These are phyloP conservation scores for Rhododendron ovatum DNA, from an alignment of 148 eudicot species.

Conservation along the genomic window DNA sequence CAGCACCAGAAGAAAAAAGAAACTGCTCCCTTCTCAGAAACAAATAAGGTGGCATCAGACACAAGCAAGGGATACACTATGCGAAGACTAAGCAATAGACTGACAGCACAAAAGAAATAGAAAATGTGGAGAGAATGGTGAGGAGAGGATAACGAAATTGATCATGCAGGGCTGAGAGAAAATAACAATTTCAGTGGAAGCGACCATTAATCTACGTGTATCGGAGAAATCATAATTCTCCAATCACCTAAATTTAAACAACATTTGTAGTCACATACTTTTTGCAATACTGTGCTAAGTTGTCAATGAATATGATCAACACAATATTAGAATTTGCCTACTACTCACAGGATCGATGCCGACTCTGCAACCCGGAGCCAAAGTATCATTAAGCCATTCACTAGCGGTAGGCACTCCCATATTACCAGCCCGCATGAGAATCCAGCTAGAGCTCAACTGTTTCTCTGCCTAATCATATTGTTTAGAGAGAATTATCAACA, in stretches of 20 bases:
- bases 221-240: neutral
- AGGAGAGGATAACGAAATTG: conserved; percentile 1
- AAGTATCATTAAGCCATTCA: conserved; percentile 89
- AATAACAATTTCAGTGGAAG: neutral
- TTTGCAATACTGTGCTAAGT: neutral
- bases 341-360: conserved; percentile 98
- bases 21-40: conserved; percentile 96
- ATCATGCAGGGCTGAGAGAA: neutral
- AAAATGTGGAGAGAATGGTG: neutral
- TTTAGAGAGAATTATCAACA: conserved; percentile 4
- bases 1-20: conserved; percentile 90
- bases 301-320: neutral
- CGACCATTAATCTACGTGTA: neutral
- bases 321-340: conserved; percentile 5
- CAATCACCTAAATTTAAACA: neutral
- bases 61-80: neutral
- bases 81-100: neutral
- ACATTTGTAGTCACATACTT: neutral
- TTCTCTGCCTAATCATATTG: conserved; percentile 67
- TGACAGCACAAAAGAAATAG: neutral
- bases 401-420: conserved; percentile 76
- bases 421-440: conserved; percentile 95
- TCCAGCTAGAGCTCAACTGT: conserved; percentile 84
- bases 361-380: conserved; percentile 86
- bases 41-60: conserved; percentile 46